A percentile compares a stretch with the other conserved stretches of the same genome.
These are phyloP conservation scores for Candida tallmaniae DNA, from an alignment of 805 yeast genomes.

Conservation along the genomic window DNA sequence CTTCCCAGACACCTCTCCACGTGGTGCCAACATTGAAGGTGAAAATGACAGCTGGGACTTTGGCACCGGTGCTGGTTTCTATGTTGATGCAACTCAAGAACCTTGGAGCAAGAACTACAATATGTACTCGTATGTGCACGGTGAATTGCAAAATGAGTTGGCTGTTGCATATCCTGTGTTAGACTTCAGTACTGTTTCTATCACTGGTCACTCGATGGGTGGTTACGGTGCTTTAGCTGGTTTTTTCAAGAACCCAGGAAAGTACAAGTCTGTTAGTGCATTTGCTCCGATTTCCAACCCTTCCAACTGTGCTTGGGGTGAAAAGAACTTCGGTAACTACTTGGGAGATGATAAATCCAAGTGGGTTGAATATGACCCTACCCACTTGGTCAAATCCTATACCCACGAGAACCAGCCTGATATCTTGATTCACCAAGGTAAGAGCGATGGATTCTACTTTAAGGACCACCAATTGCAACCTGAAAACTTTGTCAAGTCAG, in stretches of 20 bases:
- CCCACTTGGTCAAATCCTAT: constrained; percentile 59
- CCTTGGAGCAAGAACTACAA: constrained; percentile 72
- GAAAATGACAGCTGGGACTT: constrained; percentile 84
- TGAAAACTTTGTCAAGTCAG: constrained; percentile 60
- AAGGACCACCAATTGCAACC: constrained; percentile 66
- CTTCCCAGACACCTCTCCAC: constrained; percentile 95
- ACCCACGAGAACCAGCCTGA: constrained; percentile 46
- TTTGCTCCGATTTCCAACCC: constrained; percentile 92
- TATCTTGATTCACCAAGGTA: constrained; percentile 82
- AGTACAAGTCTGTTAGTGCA: constrained; percentile 77
- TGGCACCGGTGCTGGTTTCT: constrained; percentile 95
- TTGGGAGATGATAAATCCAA: constrained; percentile 55
- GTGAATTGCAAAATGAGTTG: constrained; percentile 61
- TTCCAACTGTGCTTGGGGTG: constrained; percentile 76
- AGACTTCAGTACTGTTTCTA: constrained; percentile 62
- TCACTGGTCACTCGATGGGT: constrained; percentile 99
- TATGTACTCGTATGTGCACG: constrained; percentile 80
- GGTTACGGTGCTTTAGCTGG: constrained; percentile 86
- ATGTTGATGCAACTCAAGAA: constrained; percentile 73
- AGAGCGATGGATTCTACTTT: constrained; percentile 65
- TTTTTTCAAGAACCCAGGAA: constrained; percentile 61
- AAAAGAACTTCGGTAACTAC: constrained; percentile 75
- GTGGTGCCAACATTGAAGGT: constrained; percentile 75
- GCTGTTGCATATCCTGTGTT: constrained; percentile 40
- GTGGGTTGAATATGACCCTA: constrained; percentile 86